These are phyloP conservation scores for Phytopythium sindhum DNA, from an alignment of 352 stramenopile genomes.

Conservation along the genomic window DNA sequence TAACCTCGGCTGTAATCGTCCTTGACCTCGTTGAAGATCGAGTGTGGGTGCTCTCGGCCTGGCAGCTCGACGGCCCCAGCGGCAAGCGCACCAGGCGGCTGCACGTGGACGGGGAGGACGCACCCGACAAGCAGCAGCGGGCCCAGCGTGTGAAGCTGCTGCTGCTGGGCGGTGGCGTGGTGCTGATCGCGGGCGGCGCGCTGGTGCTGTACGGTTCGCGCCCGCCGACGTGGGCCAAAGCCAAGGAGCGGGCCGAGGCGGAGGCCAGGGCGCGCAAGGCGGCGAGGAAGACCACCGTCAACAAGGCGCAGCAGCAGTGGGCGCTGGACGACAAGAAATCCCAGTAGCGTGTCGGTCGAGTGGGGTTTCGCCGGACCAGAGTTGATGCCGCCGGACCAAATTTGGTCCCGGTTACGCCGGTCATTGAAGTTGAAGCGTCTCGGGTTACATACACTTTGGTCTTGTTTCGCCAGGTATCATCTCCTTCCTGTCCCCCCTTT, in stretches of 20 bases:
- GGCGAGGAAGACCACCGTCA: background rate
- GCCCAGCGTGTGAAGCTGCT: slow-evolving; percentile 11
- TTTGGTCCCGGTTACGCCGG: background rate
- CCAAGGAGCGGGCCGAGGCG: slow-evolving; percentile 5
- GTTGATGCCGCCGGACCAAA: background rate
- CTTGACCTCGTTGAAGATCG: slow-evolving; percentile 25
- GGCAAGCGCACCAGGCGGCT: slow-evolving; percentile 27
- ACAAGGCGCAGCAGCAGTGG: background rate
- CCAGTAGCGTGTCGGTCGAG: background rate
- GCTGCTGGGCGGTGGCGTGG: slow-evolving; percentile 44
- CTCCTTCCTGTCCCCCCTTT: background rate
- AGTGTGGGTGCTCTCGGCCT: slow-evolving; percentile 55
- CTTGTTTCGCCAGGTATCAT: slow-evolving; percentile 3
- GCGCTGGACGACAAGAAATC: slow-evolving; percentile 8
- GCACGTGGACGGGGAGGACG: slow-evolving; percentile 38
- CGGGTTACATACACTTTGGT: slow-evolving; percentile 4
- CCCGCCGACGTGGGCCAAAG: slow-evolving; percentile 12
- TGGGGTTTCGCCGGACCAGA: background rate
- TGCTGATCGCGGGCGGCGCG: slow-evolving; percentile 39
- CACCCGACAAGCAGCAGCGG: slow-evolving; percentile 4
- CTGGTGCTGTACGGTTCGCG: slow-evolving; percentile 50
- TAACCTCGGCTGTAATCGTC: no score
- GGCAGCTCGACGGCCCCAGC: slow-evolving; percentile 40
- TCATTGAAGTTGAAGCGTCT: background rate
- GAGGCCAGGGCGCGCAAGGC: slow-evolving; percentile 6